Base-by-base conservation (phyloP, 768 basidiomycete genomes). In the Rhizopogon vulgaris region DNA sequence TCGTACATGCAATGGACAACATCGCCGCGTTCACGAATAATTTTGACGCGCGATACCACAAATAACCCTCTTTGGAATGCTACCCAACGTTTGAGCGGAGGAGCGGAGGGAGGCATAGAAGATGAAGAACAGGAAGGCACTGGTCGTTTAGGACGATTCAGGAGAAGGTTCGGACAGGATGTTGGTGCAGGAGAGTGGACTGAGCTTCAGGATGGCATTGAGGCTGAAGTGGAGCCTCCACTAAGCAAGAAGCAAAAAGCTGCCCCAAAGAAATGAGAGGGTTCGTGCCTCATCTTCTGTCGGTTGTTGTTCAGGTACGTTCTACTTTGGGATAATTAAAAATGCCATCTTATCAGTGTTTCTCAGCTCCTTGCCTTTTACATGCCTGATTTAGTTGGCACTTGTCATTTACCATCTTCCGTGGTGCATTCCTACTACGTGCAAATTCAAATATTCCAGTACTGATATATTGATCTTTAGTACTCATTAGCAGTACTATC, bases 51-150 rank as follows among this genome's bases (percentile, higher is more conserved):
- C 38, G 93, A 95, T 61, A 84, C 89, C 46, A 90, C 88, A 14
- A 96, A 93, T 65, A 85, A 93, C 60, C 89, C 93, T 1, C 68
- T 91, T 6, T 96, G 88, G 87, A 88, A 90, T 62, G 80, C 86
- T 2, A 78, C 80, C 3, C 70, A 76, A 54, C 74, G 75, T 56
- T 71, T 76, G 24, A 73, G 73, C 52, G 82, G 77, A 38, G 66
- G 71, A 28, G 73, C 73, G 1, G 64, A 84, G 42, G 64, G 58
- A 38, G 68, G 71, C 36, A 70, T 67, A 51, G 64, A 72, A 46
- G 83, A 83, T 57, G 87, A 87, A 54, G 88, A 89, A 62, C 81
- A 73, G 55, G 82, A 81, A 47, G 79, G 80, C 43, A 80, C 83
- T 1, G 93, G 93, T 6, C 74, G 93, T 10, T 69, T 94, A 62